A percentile compares a stretch with the other conserved stretches of the same genome.
Evolutionary conservation across 306 rosid species (phyloP).

Genomic region (Benincasa hispida): DNA sequence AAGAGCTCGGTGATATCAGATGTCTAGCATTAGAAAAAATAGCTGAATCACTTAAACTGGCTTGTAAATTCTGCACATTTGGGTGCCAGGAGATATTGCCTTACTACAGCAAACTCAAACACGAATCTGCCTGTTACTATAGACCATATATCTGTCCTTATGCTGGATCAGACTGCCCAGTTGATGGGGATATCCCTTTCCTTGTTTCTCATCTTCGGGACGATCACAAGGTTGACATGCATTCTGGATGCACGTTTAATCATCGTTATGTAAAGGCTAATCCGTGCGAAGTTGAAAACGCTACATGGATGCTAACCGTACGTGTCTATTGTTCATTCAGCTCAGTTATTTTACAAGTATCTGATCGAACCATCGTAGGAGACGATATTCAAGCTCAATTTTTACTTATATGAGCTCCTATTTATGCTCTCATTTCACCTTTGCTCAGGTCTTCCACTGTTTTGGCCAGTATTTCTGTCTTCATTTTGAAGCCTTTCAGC

Average conservation of each 20-base stretch:
- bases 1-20: slow-evolving; percentile 7
- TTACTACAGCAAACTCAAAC: slow-evolving; percentile 6
- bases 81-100: slow-evolving; percentile 7
- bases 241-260: slow-evolving; percentile 10
- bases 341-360: background rate
- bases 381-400: background rate
- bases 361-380: background rate
- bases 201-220: slow-evolving; percentile 7
- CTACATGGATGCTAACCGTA: slow-evolving; percentile 8
- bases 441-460: slow-evolving; percentile 6
- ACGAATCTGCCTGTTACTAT: slow-evolving; percentile 4
- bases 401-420: background rate
- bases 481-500: slow-evolving; percentile 11
- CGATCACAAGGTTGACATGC: slow-evolving; percentile 8
- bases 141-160: slow-evolving; percentile 9
- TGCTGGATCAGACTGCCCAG: slow-evolving; percentile 10
- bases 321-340: background rate
- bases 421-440: background rate
- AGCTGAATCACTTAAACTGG: slow-evolving; percentile 5
- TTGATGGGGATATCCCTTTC: slow-evolving; percentile 1
- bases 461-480: slow-evolving; percentile 9
- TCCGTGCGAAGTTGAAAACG: slow-evolving; percentile 7
- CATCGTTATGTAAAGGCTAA: slow-evolving; percentile 8
- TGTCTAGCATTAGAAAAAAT: slow-evolving; percentile 7
- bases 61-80: slow-evolving; percentile 3